Base-by-base conservation (phyloP, 768 basidiomycete genomes). In the Tylopilus cervinicoccineus region DNA sequence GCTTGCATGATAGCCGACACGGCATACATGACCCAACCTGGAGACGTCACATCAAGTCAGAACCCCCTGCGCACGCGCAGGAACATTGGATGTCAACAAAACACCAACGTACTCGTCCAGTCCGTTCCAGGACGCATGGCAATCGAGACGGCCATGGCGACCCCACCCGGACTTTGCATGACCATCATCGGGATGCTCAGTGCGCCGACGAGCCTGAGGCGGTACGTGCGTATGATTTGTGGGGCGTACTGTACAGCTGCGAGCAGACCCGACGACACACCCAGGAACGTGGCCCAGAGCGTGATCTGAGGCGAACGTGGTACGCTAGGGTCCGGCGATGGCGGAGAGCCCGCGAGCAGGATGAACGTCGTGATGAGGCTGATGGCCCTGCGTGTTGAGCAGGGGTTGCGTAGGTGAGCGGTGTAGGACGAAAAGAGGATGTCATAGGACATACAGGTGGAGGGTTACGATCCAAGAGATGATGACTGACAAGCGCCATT, bases 111-210 rank as follows among this genome's bases (percentile, higher is more conserved):
- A 88, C 86, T 89, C 5, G 88, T 90, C 88, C 88, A 92, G 60
- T 91, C 83, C 0, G 88, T 90, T 0, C 85, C 86, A 2, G 86
- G 86, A 47, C 88, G 72, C 22, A 89, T 68, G 7, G 85, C 88
- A 48, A 93, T 88, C 53, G 84, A 88, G 5, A 84, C 53, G 6
- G 90, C 86, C 85, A 97, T 94, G n/a, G 90, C 62, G 4, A 89
- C 71, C 1, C 88, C 86, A 4, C 93, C 94, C 4, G 93, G 93
- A 12, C 82, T 91, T 68, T 98, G 95, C 14, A 99, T 89, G 40
- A 81, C 70, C 95, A 99, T 97, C 83, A 92, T 97, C 1, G 88
- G 86, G 48, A 99, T 88, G 60, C 91, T 93, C 14, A 98, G 73
- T 0, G 93, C 92, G 3, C 95, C 95, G 9, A 98, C 93, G 12